These are phyloP conservation scores for Toxicodendron radicans DNA, from an alignment of 345 rosid genomes.

Conservation along the genomic window DNA sequence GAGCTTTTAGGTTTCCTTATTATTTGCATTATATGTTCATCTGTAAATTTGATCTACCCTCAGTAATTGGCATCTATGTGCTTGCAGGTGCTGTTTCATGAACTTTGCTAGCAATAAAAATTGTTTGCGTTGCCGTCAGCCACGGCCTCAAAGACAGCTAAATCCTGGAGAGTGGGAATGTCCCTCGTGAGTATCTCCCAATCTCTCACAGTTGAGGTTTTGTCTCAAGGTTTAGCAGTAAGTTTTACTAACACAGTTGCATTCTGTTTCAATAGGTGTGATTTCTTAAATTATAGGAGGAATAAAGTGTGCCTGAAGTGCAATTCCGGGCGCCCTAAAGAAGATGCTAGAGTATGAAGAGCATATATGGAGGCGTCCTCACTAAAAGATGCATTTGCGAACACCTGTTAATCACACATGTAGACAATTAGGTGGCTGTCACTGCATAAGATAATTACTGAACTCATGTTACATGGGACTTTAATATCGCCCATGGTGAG, in stretches of 20 bases:
- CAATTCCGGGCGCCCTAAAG: conserved; percentile 40
- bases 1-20: neutral
- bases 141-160: conserved; percentile 61
- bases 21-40: conserved; percentile 6
- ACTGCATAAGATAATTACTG: no score
- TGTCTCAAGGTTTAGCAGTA: neutral
- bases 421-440: no score
- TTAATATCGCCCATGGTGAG: no score
- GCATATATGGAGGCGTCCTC: no score
- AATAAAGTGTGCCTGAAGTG: conserved; percentile 65
- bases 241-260: conserved; percentile 5
- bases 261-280: conserved; percentile 55
- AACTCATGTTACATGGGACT: no score
- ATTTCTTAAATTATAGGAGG: conserved; percentile 70
- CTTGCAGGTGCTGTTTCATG: conserved; percentile 82
- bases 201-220: conserved; percentile 2
- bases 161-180: conserved; percentile 95
- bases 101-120: conserved; percentile 78
- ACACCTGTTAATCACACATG: no score
- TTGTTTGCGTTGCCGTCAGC: conserved; percentile 58
- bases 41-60: conserved; percentile 4
- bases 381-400: no score
- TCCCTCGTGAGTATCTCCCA: conserved; percentile 57
- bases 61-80: conserved; percentile 17
- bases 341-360: conserved; percentile 6